Base-by-base conservation (phyloP, 768 basidiomycete genomes). In the Hygrocybe coccinea region DNA sequence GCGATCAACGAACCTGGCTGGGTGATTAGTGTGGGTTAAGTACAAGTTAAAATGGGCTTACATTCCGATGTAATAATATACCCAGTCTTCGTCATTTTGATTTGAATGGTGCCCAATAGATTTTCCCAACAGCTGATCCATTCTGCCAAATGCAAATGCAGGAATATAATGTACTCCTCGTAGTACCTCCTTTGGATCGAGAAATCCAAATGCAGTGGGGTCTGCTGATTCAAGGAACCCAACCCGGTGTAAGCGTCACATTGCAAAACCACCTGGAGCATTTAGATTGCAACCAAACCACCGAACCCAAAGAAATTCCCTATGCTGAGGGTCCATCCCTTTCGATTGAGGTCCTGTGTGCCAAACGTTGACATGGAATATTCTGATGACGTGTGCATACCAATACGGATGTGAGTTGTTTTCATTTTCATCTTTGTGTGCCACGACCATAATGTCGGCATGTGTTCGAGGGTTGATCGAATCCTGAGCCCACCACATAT, bases 41-140 rank as follows among this genome's bases (percentile, higher is more conserved):
- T 17, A 19, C 37, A 52, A 15, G 5, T 33, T 11, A 54, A 15
- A 12, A 22, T 15, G 50, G 1, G 66, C 69, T 58, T 48, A 76
- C 75, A 70, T 67, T 22, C 64, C 68, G 2, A 76, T 69, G 59
- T 74, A 77, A 50, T 64, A 76, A 50, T 61, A 45, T n/a, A 57
- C 44, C 64, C 67, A 76, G 48, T 76, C 60, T 41, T 33, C 33
- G 29, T 59, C 51, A 15, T 39, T 50, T 9, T 54, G 49, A 19
- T 29, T 22, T 21, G 52, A 34, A 5, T 12, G 25, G n/a, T 35
- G 47, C 9, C 19, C 57, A 29, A 58, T 8, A 12, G 43, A 57
- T 25, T 50, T 41, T 34, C 39, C 24, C 8, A 45, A 17, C 10
- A 38, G 45, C 1, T 46, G 11, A 3, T 35, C 9, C 7, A 25